Evolutionary conservation across 108 stramenopile genomes (phyloP).

Genomic region (Fistulifera pelliculosa): DNA sequence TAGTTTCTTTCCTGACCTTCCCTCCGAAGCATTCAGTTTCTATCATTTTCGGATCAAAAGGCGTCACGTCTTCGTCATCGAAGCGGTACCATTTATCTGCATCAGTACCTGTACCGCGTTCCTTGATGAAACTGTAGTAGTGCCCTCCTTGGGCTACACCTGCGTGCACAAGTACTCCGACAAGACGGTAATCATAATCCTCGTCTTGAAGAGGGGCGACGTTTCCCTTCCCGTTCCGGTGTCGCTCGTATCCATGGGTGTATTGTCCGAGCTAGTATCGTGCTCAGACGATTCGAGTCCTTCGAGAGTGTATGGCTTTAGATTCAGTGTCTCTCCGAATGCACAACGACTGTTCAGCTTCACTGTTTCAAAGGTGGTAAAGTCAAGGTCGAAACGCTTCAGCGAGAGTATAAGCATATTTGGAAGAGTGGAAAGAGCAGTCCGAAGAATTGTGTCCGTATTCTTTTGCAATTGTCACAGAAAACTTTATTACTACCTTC

Average conservation of each 20-base stretch:
- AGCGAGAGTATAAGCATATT: slow-evolving; percentile 89
- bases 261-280: slow-evolving; percentile 28
- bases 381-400: slow-evolving; percentile 97
- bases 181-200: slow-evolving; percentile 90
- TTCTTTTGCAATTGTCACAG: slow-evolving; percentile 95
- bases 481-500: slow-evolving; percentile 94
- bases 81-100: slow-evolving; percentile 88
- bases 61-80: slow-evolving; percentile 97
- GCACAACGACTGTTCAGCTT: slow-evolving; percentile 94
- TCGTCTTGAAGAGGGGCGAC: background rate
- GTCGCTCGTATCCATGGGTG: slow-evolving; percentile 24
- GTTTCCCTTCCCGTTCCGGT: slow-evolving; percentile 7
- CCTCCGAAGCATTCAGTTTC: slow-evolving; percentile 95
- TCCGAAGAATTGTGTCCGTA: slow-evolving; percentile 84
- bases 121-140: slow-evolving; percentile 95
- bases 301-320: slow-evolving; percentile 92
- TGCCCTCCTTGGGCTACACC: slow-evolving; percentile 98
- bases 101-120: slow-evolving; percentile 43
- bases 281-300: slow-evolving; percentile 77
- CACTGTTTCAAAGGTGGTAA: slow-evolving; percentile 97
- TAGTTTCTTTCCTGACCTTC: slow-evolving; percentile 85
- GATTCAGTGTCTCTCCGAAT: slow-evolving; percentile 88
- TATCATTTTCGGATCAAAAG: slow-evolving; percentile 82
- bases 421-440: slow-evolving; percentile 84
- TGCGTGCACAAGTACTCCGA: slow-evolving; percentile 92